A percentile compares a stretch with the other conserved stretches of the same genome.
Conservation (phyloP, 2,329 filamentous ascomycete genomes). For the Ilyonectria robusta region DNA sequence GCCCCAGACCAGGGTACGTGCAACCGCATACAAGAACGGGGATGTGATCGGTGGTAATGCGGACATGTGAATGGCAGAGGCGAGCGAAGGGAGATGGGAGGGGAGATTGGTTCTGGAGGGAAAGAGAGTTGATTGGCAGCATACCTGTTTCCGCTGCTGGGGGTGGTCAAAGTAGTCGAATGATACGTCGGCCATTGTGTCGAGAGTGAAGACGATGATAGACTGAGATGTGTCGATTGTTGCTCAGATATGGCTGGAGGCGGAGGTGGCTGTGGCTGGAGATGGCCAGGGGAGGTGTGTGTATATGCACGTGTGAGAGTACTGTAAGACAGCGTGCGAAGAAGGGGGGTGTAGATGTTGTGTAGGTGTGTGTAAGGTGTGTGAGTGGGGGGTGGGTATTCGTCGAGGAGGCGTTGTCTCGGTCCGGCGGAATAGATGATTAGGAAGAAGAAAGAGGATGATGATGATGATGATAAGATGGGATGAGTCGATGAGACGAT, state of each 20-base stretch:
- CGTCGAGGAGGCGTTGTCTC: conserved; percentile 16
- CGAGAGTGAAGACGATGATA: conserved; percentile 34
- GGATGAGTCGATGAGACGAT: conserved; percentile 30
- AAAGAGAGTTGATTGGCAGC: conserved; percentile 27
- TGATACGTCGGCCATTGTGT: conserved; percentile 47
- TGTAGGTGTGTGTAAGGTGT: not conserved
- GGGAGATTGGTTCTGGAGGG: conserved; percentile 22
- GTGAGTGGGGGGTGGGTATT: conserved; percentile 23
- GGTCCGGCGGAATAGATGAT: conserved; percentile 26
- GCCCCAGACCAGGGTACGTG: conserved; percentile 40
- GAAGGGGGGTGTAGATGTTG: not conserved
- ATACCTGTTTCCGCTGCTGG: conserved; percentile 47
- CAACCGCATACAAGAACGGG: conserved; percentile 33
- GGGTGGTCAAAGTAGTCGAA: conserved; percentile 49
- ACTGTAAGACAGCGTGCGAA: not conserved
- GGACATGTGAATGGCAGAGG: conserved; percentile 20
- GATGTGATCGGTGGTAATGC: conserved; percentile 4
- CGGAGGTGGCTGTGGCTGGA: conserved; percentile 29
- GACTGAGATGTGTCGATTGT: conserved; percentile 38
- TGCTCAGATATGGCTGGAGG: conserved; percentile 36
- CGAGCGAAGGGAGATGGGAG: conserved; percentile 15
- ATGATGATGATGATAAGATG: conserved; percentile 31
- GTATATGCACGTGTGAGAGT: not conserved
- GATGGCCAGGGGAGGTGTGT: conserved; percentile 22
- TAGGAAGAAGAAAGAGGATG: not conserved